phyloP scores from a whole-genome alignment of 139 green algal genomes.

The Chlorella ohadii region DNA sequence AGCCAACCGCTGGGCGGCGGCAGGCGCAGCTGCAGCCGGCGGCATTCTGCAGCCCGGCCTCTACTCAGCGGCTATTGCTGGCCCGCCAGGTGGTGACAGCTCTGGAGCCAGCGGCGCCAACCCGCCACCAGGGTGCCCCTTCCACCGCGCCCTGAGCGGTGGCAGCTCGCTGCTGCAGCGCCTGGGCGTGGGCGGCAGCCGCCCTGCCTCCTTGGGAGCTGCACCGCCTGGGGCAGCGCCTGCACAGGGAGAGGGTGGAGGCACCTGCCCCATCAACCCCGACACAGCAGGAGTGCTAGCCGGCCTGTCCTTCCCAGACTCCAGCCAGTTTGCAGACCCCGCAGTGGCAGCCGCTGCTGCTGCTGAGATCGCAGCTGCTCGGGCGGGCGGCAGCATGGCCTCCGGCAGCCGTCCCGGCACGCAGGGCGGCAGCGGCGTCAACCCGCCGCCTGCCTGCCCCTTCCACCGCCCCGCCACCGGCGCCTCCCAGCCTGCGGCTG shows the following conservation, averaged over 20 bases:
- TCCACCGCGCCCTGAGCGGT: conserved; percentile 6
- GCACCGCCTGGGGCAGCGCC: not conserved
- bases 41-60: not conserved
- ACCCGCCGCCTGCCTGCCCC: too few species aligned
- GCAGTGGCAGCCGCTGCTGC: not conserved
- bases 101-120: not conserved
- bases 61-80: not conserved
- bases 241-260: not conserved
- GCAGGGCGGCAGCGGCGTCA: not conserved
- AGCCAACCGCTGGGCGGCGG: not conserved
- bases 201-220: not conserved
- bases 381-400: not conserved
- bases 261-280: conserved; percentile 26
- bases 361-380: not conserved
- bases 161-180: conserved; percentile 17
- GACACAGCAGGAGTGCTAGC: conserved; percentile 9
- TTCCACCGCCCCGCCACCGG: not conserved
- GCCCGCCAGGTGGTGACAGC: not conserved
- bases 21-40: not conserved
- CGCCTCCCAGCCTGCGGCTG: not conserved
- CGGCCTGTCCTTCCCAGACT: conserved; percentile 2
- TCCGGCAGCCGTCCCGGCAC: too few species aligned
- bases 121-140: conserved; percentile 7
- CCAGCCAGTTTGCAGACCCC: conserved; percentile 16
- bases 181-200: conserved; percentile 1